Percentiles rank a stretch among this genome's conserved stretches.
phyloP scores from a whole-genome alignment of 2,329 filamentous ascomycete genomes.

The Penicillium verrucosum region DNA sequence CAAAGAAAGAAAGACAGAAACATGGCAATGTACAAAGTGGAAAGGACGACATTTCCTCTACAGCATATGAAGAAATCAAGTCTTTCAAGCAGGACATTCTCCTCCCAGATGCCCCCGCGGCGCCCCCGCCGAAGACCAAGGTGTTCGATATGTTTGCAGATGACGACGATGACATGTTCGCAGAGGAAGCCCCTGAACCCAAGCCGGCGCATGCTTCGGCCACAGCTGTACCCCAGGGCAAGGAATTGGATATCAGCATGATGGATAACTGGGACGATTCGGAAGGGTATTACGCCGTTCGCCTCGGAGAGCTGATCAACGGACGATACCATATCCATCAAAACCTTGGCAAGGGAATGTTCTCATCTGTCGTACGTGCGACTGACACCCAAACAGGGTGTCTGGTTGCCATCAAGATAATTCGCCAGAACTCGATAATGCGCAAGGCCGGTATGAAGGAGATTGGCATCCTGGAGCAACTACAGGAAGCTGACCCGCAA shows the following conservation, averaged over 20 bases:
- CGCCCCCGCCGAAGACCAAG: conserved; percentile 44
- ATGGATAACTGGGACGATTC: conserved; percentile 91
- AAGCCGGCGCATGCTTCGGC: conserved; percentile 48
- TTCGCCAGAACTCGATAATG: conserved; percentile 93
- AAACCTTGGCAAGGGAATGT: conserved; percentile 88
- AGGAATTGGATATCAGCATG: conserved; percentile 67
- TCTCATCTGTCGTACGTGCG: conserved; percentile 91
- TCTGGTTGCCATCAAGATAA: conserved; percentile 94
- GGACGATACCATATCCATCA: conserved; percentile 86
- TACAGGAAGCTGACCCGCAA: conserved; percentile 80
- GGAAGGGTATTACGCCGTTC: conserved; percentile 95
- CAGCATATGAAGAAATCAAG: conserved; percentile 58
- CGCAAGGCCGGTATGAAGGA: conserved; percentile 88
- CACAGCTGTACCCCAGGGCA: conserved; percentile 50
- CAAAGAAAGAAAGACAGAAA: conserved; percentile 75
- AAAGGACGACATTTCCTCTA: conserved; percentile 54
- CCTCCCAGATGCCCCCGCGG: conserved; percentile 37
- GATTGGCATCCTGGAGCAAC: conserved; percentile 84
- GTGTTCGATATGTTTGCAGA: conserved; percentile 64
- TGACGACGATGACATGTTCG: conserved; percentile 81
- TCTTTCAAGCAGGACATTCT: conserved; percentile 53
- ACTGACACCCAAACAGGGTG: conserved; percentile 70
- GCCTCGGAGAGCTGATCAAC: conserved; percentile 84
- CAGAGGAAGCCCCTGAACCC: conserved; percentile 62
- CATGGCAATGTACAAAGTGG: conserved; percentile 61